A percentile compares a stretch with the other conserved stretches of the same genome.
Conservation (phyloP, 2,329 filamentous ascomycete genomes). For the Knufia fluminis region DNA sequence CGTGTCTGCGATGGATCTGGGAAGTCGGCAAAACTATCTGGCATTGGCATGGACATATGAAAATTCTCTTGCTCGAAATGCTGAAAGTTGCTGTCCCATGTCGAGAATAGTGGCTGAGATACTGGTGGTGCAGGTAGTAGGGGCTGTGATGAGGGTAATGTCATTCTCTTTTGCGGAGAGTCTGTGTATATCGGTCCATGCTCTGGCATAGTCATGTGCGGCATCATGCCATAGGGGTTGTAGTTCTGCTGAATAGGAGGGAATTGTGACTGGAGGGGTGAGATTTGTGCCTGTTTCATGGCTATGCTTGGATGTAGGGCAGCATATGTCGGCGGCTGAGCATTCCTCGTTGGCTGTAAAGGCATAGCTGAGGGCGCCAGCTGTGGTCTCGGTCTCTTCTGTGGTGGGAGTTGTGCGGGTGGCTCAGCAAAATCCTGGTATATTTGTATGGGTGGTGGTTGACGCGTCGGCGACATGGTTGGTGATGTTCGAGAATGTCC, state of each 20-base stretch:
- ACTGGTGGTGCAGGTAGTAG: constrained; percentile 29
- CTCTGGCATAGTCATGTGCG: constrained; percentile 42
- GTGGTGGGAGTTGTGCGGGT: constrained; percentile 26
- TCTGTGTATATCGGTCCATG: constrained; percentile 36
- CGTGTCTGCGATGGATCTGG: constrained; percentile 37
- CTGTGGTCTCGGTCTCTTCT: constrained; percentile 28
- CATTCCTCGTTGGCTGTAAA: constrained; percentile 26
- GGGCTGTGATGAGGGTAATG: constrained; percentile 23
- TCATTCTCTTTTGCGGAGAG: constrained; percentile 38
- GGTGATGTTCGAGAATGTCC: constrained; percentile 13
- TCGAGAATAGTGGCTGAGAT: constrained; percentile 40
- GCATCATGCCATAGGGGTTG: constrained; percentile 54
- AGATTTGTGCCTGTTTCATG: constrained; percentile 26
- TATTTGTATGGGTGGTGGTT: constrained; percentile 45
- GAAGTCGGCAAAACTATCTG: constrained; percentile 39
- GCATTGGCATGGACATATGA: constrained; percentile 31
- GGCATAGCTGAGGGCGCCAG: constrained; percentile 47
- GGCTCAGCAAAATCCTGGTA: constrained; percentile 47
- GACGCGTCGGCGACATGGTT: constrained; percentile 25
- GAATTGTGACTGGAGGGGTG: constrained; percentile 62
- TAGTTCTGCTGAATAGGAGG: constrained; percentile 45
- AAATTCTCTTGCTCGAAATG: constrained; percentile 43
- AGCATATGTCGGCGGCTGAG: constrained; percentile 35
- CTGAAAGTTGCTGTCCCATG: constrained; percentile 35
- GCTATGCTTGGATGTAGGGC: constrained; percentile 46